Evolutionary conservation across 78 protist species (phyloP).

Genomic region (Polysphondylium violaceum): DNA sequence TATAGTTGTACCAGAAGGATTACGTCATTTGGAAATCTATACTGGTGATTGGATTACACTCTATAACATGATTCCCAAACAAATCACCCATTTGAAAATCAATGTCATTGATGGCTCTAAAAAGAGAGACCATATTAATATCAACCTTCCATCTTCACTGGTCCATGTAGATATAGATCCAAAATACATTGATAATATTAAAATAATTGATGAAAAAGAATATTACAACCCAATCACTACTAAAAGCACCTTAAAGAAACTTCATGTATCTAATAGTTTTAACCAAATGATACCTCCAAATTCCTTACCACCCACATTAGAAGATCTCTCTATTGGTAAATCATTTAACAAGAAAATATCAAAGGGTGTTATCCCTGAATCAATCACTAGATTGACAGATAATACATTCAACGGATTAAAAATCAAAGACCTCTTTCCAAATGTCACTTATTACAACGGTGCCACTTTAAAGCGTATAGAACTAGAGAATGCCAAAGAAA

Average conservation of each 20-base stretch:
- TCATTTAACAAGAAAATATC: not conserved
- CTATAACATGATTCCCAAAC: not conserved
- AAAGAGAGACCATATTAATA: not conserved
- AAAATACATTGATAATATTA: not conserved
- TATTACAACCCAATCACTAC: not conserved
- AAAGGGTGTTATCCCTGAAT: not conserved
- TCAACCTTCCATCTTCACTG: not conserved
- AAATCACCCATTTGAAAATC: not conserved
- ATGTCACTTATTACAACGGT: not conserved
- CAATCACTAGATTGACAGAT: not conserved
- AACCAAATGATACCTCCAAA: not conserved
- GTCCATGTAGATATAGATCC: slow-evolving; percentile 1
- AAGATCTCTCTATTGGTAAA: not conserved
- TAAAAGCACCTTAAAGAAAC: not conserved
- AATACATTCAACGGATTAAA: not conserved
- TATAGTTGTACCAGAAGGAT: not conserved
- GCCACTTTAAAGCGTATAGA: not conserved
- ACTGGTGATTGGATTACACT: not conserved
- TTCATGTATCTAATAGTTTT: not conserved
- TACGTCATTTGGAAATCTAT: not conserved
- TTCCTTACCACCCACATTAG: not conserved
- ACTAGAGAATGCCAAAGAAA: not conserved
- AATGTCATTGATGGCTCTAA: not conserved
- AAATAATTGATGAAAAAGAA: not conserved
- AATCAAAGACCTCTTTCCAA: not conserved